Evolutionary conservation across 2,329 filamentous ascomycete species (phyloP).

Genomic region (Aspergillus carbonarius): DNA sequence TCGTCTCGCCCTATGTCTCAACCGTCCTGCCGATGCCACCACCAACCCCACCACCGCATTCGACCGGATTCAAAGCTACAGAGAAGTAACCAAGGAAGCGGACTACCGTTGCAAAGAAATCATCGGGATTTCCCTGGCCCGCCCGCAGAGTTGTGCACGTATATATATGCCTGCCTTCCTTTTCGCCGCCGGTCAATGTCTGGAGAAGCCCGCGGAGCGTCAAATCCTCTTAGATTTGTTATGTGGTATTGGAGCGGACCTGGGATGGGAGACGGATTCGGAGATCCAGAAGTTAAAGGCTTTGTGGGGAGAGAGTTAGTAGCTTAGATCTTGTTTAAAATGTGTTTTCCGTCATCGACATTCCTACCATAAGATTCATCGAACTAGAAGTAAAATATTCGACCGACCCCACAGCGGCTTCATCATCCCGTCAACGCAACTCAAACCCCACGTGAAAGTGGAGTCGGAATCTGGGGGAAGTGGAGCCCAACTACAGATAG

Average conservation of each 20-base stretch:
- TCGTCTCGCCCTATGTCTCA: constrained; percentile 60
- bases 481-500: background rate
- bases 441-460: background rate
- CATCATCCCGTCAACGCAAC: background rate
- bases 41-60: constrained; percentile 53
- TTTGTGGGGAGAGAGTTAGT: constrained; percentile 25
- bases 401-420: background rate
- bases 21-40: constrained; percentile 58
- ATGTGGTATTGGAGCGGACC: constrained; percentile 58
- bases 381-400: too few relatives aligned
- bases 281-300: constrained; percentile 50
- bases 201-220: constrained; percentile 54
- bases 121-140: constrained; percentile 56
- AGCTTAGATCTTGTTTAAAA: too few relatives aligned
- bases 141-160: constrained; percentile 57
- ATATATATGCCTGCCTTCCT: constrained; percentile 59
- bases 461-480: background rate
- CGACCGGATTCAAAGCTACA: constrained; percentile 56
- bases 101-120: constrained; percentile 59
- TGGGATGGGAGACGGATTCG: constrained; percentile 61
- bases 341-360: too few relatives aligned
- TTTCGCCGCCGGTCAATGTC: constrained; percentile 60
- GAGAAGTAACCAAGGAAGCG: constrained; percentile 56
- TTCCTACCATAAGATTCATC: too few relatives aligned
- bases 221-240: constrained; percentile 56